Base-by-base conservation (phyloP, 1,139 yeast species). In the Sugiyamaella neomexicana region DNA sequence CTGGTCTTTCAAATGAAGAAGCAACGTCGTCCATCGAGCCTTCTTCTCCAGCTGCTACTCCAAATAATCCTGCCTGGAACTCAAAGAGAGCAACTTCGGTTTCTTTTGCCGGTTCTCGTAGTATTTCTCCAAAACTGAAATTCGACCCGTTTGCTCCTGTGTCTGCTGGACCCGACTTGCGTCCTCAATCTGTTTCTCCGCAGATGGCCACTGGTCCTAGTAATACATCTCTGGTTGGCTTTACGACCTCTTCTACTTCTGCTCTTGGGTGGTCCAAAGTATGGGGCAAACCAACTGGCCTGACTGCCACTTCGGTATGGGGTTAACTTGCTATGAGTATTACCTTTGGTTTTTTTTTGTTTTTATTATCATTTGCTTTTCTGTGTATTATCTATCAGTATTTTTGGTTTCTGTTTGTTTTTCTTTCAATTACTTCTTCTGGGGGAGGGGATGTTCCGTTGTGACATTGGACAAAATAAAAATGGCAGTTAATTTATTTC, bases 101-200 rank as follows among this genome's bases (percentile, higher is more conserved):
- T 16, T 47, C 51, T 1, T 34, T 36, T 36, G 5, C 50, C 2
- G 50, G 50, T 9, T 10, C 48, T 17, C 45, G 56, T 5, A 55
- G 58, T 34, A 44, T 51, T 31, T 55, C 59, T 2, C 54, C 56
- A 2, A 51, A 54, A 32, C 50, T 58, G 17, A 58, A 49, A 37
- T 58, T 57, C 51, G 60, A 57, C 49, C 60, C 60, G 12, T 57
- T 57, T 50, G 60, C 56, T 20, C 60, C 60, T 7, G 56, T 57
- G 36, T 45, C 46, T 13, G 17, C 20, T 32, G 49, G 36, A 8
- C 5, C 25, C 23, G 47, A 34, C 9, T 3, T 41, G 17, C 46
- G 47, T 37, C 52, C 52, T 20, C 32, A 49, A 6, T 49, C 52
- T 5, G 47, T 49, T 13, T 47, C 51, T 17, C 51, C 51, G 10